These are phyloP conservation scores for Tetradesmus obliquus DNA, from an alignment of 139 green algal genomes.

Conservation along the genomic window DNA sequence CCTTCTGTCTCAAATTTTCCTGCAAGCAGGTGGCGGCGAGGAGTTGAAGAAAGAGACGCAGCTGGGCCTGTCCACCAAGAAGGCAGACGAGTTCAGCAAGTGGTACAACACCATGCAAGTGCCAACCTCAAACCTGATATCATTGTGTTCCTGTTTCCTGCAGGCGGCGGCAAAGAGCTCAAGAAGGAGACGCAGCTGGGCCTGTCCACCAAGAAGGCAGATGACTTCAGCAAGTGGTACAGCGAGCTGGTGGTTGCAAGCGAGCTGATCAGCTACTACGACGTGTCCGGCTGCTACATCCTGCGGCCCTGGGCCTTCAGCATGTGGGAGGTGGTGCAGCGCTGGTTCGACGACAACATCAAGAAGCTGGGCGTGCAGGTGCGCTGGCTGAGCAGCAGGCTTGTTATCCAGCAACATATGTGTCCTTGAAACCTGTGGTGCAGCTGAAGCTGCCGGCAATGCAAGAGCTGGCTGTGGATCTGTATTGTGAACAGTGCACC, in stretches of 20 bases:
- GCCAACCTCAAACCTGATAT: neutral
- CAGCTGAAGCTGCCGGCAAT: no score
- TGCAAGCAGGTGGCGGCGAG: slow-evolving; percentile 21
- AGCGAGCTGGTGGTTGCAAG: slow-evolving; percentile 55
- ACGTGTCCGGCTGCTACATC: slow-evolving; percentile 94
- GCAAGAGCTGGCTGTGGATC: no score
- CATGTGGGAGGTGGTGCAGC: slow-evolving; percentile 88
- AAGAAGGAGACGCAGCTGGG: slow-evolving; percentile 96
- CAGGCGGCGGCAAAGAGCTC: slow-evolving; percentile 39
- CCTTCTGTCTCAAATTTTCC: neutral
- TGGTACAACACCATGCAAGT: slow-evolving; percentile 78
- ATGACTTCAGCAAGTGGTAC: slow-evolving; percentile 96
- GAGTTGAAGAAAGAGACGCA: slow-evolving; percentile 90
- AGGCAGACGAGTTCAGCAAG: slow-evolving; percentile 89
- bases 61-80: slow-evolving; percentile 85
- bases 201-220: slow-evolving; percentile 82
- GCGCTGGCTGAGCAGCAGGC: no score
- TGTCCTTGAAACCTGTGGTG: no score
- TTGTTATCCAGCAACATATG: neutral
- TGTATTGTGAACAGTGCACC: no score
- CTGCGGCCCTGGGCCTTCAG: slow-evolving; percentile 93
- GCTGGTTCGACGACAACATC: slow-evolving; percentile 94
- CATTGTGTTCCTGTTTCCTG: neutral
- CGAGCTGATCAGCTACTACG: slow-evolving; percentile 61
- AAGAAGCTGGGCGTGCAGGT: slow-evolving; percentile 91